Evolutionary conservation across 2,329 filamentous ascomycete genomes (phyloP).

Genomic region (Bipolaris sorokiniana): DNA sequence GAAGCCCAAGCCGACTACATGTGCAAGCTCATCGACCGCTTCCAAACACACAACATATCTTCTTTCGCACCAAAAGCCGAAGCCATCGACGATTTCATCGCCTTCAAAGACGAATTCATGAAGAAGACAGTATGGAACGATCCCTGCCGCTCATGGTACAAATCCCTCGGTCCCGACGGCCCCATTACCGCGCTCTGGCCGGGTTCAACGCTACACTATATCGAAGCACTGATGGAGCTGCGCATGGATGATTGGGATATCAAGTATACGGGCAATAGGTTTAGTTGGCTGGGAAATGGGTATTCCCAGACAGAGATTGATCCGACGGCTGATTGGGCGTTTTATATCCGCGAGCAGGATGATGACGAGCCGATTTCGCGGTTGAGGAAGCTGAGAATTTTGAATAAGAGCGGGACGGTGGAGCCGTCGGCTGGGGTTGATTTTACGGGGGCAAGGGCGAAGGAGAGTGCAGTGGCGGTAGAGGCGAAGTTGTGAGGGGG

Average conservation of each 20-base stretch:
- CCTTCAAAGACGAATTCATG: constrained; percentile 56
- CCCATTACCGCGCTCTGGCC: constrained; percentile 53
- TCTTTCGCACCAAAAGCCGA: constrained; percentile 53
- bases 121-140: constrained; percentile 55
- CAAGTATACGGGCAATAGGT: constrained; percentile 47
- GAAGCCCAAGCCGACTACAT: constrained; percentile 59
- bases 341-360: constrained; percentile 45
- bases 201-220: constrained; percentile 57
- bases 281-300: constrained; percentile 50
- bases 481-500: constrained; percentile 26
- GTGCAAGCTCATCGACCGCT: constrained; percentile 58
- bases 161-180: constrained; percentile 40
- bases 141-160: constrained; percentile 55
- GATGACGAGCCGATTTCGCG: constrained; percentile 41
- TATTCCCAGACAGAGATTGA: constrained; percentile 46
- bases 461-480: not conserved
- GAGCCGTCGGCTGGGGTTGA: constrained; percentile 16
- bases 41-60: constrained; percentile 56
- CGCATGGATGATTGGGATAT: constrained; percentile 58
- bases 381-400: constrained; percentile 33
- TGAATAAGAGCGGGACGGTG: constrained; percentile 43
- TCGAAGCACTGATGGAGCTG: constrained; percentile 55
- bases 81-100: constrained; percentile 59
- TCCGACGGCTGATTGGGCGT: constrained; percentile 45
- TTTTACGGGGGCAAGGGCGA: constrained; percentile 21